Evolutionary conservation across 352 stramenopile genomes (phyloP).

Genomic region (Phytophthora tubulina): DNA sequence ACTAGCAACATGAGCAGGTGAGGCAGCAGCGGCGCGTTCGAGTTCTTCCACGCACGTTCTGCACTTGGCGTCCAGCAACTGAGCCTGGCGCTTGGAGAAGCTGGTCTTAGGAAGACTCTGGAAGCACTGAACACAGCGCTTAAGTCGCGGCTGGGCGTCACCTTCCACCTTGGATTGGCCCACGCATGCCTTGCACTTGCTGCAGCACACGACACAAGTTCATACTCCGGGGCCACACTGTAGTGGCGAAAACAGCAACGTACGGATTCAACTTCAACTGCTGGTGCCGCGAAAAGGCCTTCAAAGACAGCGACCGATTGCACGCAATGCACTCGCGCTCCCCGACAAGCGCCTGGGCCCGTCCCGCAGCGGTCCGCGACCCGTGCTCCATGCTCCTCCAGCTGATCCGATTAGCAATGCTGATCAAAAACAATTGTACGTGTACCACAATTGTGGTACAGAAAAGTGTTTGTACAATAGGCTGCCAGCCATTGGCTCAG

Average conservation of each 20-base stretch:
- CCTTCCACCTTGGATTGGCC: conserved; percentile 32
- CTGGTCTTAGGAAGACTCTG: conserved; percentile 61
- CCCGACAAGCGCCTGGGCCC: conserved; percentile 15
- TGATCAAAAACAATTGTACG: neutral
- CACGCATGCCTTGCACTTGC: conserved; percentile 74
- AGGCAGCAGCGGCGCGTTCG: conserved; percentile 43
- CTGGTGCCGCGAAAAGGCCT: conserved; percentile 65
- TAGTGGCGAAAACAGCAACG: conserved; percentile 62
- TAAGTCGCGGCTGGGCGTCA: conserved; percentile 45
- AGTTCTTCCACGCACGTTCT: conserved; percentile 61
- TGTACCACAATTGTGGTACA: neutral
- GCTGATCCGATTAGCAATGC: conserved; percentile 15
- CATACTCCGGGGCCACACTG: neutral
- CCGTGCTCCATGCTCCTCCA: conserved; percentile 23
- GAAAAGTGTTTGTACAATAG: too few species aligned
- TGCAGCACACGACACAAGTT: conserved; percentile 23
- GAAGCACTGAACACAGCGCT: conserved; percentile 83
- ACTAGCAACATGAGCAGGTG: conserved; percentile 39
- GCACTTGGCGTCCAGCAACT: conserved; percentile 75
- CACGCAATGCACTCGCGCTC: conserved; percentile 44
- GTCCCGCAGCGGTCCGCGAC: conserved; percentile 14
- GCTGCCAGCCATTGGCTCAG: conserved; percentile 33
- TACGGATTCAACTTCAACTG: conserved; percentile 55
- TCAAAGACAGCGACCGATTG: conserved; percentile 9
- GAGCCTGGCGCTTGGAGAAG: conserved; percentile 81